These are phyloP conservation scores for Aspergillus wentii DNA, from an alignment of 495 filamentous ascomycete species.

Conservation along the genomic window DNA sequence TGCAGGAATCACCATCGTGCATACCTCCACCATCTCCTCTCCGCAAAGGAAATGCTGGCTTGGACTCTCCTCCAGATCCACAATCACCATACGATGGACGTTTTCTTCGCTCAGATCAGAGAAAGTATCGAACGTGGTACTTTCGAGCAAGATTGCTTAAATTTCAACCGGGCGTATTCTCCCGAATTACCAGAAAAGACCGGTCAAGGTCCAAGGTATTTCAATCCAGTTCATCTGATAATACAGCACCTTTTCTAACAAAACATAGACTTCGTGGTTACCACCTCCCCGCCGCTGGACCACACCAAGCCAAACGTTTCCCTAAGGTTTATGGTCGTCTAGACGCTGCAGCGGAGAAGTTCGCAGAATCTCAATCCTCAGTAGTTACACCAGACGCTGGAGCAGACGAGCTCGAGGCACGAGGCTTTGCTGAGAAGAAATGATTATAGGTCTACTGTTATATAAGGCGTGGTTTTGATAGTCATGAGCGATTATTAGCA, in stretches of 20 bases:
- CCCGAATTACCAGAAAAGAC: slow-evolving; percentile 63
- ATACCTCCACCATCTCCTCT: slow-evolving; percentile 79
- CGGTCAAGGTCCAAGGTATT: slow-evolving; percentile 71
- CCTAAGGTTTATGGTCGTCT: slow-evolving; percentile 57
- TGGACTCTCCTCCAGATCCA: slow-evolving; percentile 92
- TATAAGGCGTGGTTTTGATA: too few relatives aligned
- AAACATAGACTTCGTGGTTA: slow-evolving; percentile 67
- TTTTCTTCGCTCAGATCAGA: slow-evolving; percentile 71
- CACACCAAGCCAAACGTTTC: slow-evolving; percentile 63
- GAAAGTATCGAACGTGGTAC: slow-evolving; percentile 51
- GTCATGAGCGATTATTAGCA: too few relatives aligned
- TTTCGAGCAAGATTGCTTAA: slow-evolving; percentile 54
- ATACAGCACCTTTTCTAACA: not conserved
- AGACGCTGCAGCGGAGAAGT: slow-evolving; percentile 43
- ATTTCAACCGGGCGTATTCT: slow-evolving; percentile 61
- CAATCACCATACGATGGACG: slow-evolving; percentile 66
- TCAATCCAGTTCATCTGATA: not conserved
- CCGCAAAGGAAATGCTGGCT: slow-evolving; percentile 90
- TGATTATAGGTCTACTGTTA: too few relatives aligned
- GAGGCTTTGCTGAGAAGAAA: slow-evolving; percentile 56
- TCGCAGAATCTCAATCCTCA: slow-evolving; percentile 46
- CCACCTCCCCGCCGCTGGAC: slow-evolving; percentile 66
- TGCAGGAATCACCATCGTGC: slow-evolving; percentile 82
- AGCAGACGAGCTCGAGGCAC: slow-evolving; percentile 50
- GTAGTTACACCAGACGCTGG: slow-evolving; percentile 44